Percentiles rank a stretch among this genome's conserved stretches.
phyloP scores from a whole-genome alignment of 2,329 filamentous ascomycete genomes.

The Xylariaceae sp. region DNA sequence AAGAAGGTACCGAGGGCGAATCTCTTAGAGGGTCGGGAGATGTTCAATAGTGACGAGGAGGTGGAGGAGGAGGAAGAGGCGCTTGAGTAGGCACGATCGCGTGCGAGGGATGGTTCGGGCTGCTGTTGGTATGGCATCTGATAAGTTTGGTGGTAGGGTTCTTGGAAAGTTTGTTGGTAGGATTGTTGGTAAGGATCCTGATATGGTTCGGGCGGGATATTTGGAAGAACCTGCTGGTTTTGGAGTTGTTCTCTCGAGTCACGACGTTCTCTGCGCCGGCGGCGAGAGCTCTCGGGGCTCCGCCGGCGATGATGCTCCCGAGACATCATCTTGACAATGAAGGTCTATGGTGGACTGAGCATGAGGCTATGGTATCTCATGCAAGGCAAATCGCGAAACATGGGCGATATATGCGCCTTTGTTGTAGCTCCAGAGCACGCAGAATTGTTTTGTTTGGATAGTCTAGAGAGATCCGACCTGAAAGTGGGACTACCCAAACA shows the following conservation, averaged over 20 bases:
- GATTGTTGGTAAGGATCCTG: constrained; percentile 9
- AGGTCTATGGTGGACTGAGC: no score
- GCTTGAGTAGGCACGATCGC: constrained; percentile 21
- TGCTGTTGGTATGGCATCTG: constrained; percentile 28
- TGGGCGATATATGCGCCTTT: no score
- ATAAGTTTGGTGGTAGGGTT: constrained; percentile 2
- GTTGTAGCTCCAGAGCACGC: no score
- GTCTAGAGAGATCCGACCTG: no score
- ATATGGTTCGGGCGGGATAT: constrained; percentile 17
- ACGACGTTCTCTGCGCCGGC: constrained; percentile 44
- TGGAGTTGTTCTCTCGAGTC: constrained; percentile 39
- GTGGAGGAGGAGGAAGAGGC: constrained; percentile 46
- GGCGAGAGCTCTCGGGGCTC: constrained; percentile 53
- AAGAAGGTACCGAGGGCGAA: constrained; percentile 62
- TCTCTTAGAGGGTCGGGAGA: constrained; percentile 52
- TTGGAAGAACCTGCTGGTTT: constrained; percentile 21
- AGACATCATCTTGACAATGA: constrained; percentile 44
- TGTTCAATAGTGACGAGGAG: constrained; percentile 60
- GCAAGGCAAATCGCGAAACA: no score
- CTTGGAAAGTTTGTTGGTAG: constrained; percentile 8
- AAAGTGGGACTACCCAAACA: no score
- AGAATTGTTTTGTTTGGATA: no score
- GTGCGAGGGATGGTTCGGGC: constrained; percentile 18
- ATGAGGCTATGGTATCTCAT: no score
- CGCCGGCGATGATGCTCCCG: constrained; percentile 49